Percentiles rank a stretch among this genome's conserved stretches.
These are phyloP conservation scores for Lathyrus tuberosus DNA, from an alignment of 306 rosid genomes.

Conservation along the genomic window DNA sequence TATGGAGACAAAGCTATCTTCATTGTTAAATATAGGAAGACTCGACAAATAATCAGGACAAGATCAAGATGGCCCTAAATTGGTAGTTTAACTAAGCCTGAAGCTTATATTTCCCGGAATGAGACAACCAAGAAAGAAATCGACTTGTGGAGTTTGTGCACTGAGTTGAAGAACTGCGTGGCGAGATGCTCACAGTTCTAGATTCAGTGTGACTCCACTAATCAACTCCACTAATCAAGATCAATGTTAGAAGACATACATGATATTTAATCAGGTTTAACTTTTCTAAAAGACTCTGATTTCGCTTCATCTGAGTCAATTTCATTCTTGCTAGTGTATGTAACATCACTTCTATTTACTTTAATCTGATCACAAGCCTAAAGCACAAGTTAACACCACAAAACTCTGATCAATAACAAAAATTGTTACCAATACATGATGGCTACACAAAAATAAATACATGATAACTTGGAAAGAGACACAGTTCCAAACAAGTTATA, in stretches of 20 bases:
- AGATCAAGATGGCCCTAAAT: constrained; percentile 82
- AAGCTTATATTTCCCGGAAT: constrained; percentile 81
- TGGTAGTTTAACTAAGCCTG: constrained; percentile 81
- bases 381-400: constrained; percentile 32
- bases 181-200: constrained; percentile 62
- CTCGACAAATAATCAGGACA: constrained; percentile 62
- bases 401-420: constrained; percentile 30
- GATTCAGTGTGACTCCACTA: constrained; percentile 62
- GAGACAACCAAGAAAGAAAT: constrained; percentile 82
- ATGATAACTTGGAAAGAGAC: no score
- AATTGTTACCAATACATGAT: neutral
- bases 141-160: constrained; percentile 69
- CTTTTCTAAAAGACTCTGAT: constrained; percentile 57
- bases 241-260: constrained; percentile 55
- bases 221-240: constrained; percentile 59
- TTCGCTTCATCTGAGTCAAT: constrained; percentile 52
- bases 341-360: constrained; percentile 32
- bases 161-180: constrained; percentile 52
- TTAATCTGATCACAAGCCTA: no score
- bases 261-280: constrained; percentile 50
- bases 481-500: no score
- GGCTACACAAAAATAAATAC: no score
- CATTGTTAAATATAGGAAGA: constrained; percentile 54
- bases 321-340: constrained; percentile 48
- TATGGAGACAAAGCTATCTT: constrained; percentile 53